Evolutionary conservation across 2,329 filamentous ascomycete species (phyloP), one percentile per base, ranked within the genome.

Genomic region (Neofusicoccum sp.): DNA sequence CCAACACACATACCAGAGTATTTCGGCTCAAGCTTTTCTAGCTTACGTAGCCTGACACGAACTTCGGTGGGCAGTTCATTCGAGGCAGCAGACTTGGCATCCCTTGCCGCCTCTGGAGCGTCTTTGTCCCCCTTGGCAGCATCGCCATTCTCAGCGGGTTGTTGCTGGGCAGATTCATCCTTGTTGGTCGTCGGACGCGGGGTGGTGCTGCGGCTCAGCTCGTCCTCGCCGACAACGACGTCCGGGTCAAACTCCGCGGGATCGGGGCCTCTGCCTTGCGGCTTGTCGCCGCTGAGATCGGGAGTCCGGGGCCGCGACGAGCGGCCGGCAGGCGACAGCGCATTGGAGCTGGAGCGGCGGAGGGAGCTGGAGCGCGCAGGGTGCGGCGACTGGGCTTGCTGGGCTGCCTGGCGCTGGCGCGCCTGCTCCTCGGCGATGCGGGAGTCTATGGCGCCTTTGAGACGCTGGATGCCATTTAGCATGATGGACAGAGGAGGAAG

Each of bases 341-440:
- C 69, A 63, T 76, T 74, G 51, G 79, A 83, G 64, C 70, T 77
- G 6, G 80, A 78, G 58, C 78, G 73, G 65, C 73, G 69, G 64
- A 80, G 73, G 59, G 82, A 74, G 66, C 69, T 79, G 63, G 75
- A 78, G 70, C 62, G 77, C 74, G 69, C 74, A 69, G 68, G 77
- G 68, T 61, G 76, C 75, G 66, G 74, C 69, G 67, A 82, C 76
- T 57, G 80, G 79, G 4, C 80, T 73, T 64, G 80, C 69, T 41
- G 78, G 67, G 54, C 62, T 8, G 66, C 64, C 58, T 80, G 76
- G 70, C 84, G 84, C 72, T 92, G 89, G 62, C 90, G 89, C 61
- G 91, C 89, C 76, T 96, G 91, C 78, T 97, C 93, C 78, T 96
- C 91, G 69, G 91, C 90, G 70, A 97, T 95, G 69, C 89, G 89